phyloP scores from a whole-genome alignment of 2,329 filamentous ascomycete genomes.

The Saccharata proteae region DNA sequence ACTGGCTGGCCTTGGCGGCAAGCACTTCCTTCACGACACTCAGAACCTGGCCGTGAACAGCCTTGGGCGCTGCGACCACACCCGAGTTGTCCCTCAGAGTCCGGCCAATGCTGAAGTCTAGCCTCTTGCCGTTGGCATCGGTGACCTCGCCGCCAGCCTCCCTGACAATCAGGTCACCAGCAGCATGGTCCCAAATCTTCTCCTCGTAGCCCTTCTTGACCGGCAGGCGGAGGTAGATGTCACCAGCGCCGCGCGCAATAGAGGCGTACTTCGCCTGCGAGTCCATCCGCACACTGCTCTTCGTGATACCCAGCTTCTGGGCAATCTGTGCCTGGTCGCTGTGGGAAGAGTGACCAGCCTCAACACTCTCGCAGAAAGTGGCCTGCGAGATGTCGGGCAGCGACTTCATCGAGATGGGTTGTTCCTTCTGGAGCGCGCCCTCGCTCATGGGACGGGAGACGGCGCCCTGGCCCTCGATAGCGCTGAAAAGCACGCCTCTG shows the following conservation, averaged over 20 bases:
- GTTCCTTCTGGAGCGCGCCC: conserved; percentile 41
- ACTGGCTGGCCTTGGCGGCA: conserved; percentile 25
- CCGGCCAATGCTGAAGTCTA: conserved; percentile 79
- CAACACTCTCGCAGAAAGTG: conserved; percentile 93
- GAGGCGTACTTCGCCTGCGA: conserved; percentile 96
- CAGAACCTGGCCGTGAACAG: conserved; percentile 65
- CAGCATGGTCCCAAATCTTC: conserved; percentile 99
- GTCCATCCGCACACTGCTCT: conserved; percentile 88
- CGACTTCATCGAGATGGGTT: conserved; percentile 67
- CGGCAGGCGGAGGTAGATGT: conserved; percentile 86
- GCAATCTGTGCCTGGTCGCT: conserved; percentile 79
- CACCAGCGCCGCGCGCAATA: conserved; percentile 84
- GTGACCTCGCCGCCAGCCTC: conserved; percentile 90
- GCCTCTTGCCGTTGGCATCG: conserved; percentile 69
- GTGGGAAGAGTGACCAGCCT: conserved; percentile 84
- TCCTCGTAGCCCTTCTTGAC: conserved; percentile 82
- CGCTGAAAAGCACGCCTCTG: conserved; percentile 80
- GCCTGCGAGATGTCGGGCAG: conserved; percentile 64
- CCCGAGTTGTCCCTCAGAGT: conserved; percentile 87
- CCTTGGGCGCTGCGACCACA: conserved; percentile 73
- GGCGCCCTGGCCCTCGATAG: conserved; percentile 67
- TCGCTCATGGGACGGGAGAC: conserved; percentile 60
- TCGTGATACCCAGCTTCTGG: conserved; percentile 71
- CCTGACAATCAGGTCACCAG: conserved; percentile 83
- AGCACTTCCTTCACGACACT: conserved; percentile 73